phyloP scores from a whole-genome alignment of 78 protist species.

The Isochrysis galbana region DNA sequence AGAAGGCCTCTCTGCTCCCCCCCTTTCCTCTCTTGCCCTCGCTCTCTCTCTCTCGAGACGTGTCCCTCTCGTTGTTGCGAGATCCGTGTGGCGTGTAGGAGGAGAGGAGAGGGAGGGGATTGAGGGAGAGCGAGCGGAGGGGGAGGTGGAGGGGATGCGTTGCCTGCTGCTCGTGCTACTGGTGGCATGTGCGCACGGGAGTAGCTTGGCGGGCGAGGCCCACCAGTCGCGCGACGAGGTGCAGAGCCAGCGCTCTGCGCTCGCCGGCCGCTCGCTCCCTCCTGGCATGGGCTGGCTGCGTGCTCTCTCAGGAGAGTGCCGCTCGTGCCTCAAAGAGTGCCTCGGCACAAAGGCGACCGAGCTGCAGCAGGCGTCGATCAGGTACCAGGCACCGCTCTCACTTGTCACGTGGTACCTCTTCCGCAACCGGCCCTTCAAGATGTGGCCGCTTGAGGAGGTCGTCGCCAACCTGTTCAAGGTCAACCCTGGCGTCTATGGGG shows the following conservation, averaged over 20 bases:
- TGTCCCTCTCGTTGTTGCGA: too few relatives aligned
- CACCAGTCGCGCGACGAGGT: not conserved
- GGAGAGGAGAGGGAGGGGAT: too few relatives aligned
- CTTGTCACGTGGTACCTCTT: slow-evolving; percentile 10
- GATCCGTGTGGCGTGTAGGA: too few relatives aligned
- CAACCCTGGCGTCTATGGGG: not conserved
- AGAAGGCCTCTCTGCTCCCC: too few relatives aligned
- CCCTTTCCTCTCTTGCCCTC: too few relatives aligned
- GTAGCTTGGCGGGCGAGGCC: not conserved
- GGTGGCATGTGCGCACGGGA: not conserved
- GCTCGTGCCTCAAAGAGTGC: slow-evolving; percentile 11
- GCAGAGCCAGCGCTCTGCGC: not conserved
- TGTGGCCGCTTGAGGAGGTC: slow-evolving; percentile 1
- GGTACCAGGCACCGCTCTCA: not conserved
- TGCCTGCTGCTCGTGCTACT: too few relatives aligned
- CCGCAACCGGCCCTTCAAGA: slow-evolving; percentile 9
- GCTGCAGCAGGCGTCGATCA: not conserved
- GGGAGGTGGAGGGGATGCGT: too few relatives aligned
- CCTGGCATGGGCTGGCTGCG: not conserved
- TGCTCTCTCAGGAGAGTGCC: not conserved
- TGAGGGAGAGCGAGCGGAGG: too few relatives aligned
- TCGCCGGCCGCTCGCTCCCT: not conserved
- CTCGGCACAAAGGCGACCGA: not conserved
- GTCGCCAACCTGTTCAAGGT: not conserved
- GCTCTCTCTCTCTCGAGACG: too few relatives aligned